These are phyloP conservation scores for Xanthoceras sorbifolium DNA, from an alignment of 345 rosid species.

Conservation along the genomic window DNA sequence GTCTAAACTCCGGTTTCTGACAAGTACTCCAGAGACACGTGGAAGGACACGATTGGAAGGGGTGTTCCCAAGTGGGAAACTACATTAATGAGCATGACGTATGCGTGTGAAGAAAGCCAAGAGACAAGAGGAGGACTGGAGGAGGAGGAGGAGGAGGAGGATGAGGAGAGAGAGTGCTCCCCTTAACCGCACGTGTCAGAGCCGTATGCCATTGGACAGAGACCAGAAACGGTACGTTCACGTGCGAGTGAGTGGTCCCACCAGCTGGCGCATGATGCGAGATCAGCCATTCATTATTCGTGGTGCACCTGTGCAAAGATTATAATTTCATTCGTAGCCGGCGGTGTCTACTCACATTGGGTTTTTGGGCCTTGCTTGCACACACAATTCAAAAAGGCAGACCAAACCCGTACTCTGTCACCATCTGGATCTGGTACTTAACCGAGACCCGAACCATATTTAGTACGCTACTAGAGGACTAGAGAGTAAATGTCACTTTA, in stretches of 20 bases:
- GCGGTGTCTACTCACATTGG: slow-evolving; percentile 16
- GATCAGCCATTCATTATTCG: slow-evolving; percentile 25
- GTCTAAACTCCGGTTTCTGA: not conserved
- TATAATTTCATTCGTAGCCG: not conserved
- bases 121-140: not conserved
- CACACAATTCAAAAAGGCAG: not conserved
- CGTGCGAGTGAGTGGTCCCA: slow-evolving; percentile 26
- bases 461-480: not conserved
- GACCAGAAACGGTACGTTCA: slow-evolving; percentile 20
- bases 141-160: no score
- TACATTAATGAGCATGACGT: slow-evolving; percentile 16
- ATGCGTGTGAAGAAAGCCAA: slow-evolving; percentile 19
- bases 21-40: not conserved
- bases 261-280: slow-evolving; percentile 15
- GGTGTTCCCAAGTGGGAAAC: slow-evolving; percentile 5
- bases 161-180: not conserved
- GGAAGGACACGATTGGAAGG: not conserved
- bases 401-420: not conserved
- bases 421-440: not conserved
- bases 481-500: no score
- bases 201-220: not conserved
- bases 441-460: not conserved
- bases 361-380: not conserved
- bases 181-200: slow-evolving; percentile 30
- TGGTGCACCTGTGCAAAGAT: slow-evolving; percentile 15